Evolutionary conservation across 805 yeast genomes (phyloP).

Genomic region (Lipomyces yamadae): DNA sequence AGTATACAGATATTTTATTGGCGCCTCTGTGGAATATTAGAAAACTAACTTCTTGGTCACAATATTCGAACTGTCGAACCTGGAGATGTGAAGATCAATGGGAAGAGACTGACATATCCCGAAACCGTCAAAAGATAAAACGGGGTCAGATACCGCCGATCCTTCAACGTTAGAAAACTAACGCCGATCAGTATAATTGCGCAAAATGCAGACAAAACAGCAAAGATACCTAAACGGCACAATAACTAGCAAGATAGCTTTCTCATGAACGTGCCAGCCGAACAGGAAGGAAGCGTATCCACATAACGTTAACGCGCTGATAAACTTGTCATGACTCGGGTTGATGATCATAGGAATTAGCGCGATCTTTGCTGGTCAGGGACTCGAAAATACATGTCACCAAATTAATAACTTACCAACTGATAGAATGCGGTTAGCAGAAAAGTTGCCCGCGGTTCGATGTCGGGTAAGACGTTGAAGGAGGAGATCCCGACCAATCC

Average conservation of each 20-base stretch:
- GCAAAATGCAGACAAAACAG: neutral
- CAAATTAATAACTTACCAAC: constrained; percentile 48
- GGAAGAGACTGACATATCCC: constrained; percentile 87
- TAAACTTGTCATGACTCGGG: constrained; percentile 77
- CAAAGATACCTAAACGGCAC: constrained; percentile 56
- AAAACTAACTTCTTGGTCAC: too few species aligned
- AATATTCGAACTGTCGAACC: constrained; percentile 6
- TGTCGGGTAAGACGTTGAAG: constrained; percentile 78
- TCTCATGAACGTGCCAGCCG: constrained; percentile 99
- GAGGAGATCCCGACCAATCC: constrained; percentile 92
- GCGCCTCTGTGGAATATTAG: constrained; percentile 56
- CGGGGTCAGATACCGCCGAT: constrained; percentile 70
- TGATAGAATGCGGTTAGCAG: constrained; percentile 84
- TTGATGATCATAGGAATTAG: constrained; percentile 49
- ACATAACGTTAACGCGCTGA: constrained; percentile 85
- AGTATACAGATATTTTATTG: constrained; percentile 76
- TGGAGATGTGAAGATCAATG: constrained; percentile 76
- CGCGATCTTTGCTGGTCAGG: constrained; percentile 15
- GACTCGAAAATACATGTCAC: too few species aligned
- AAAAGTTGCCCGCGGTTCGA: constrained; percentile 78
- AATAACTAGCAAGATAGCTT: constrained; percentile 87
- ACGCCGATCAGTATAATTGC: constrained; percentile 45
- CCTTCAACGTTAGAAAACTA: constrained; percentile 70
- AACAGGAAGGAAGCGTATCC: constrained; percentile 89
- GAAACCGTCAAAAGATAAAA: constrained; percentile 74